Conservation (phyloP, 2,329 filamentous ascomycete species). For the Aspergillus quadrilineatus region DNA sequence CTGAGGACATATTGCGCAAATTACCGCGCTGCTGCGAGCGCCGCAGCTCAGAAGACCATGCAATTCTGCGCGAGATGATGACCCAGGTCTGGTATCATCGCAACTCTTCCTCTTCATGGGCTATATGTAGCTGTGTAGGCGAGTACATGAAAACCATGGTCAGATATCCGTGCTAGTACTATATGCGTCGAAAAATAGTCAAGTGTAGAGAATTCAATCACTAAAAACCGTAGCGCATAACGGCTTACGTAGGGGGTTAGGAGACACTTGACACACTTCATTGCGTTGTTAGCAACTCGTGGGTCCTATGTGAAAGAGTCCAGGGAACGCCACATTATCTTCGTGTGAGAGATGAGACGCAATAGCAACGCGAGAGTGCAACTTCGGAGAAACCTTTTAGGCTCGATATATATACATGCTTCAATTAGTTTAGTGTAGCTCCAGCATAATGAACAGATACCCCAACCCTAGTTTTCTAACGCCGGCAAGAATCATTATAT, state of each 20-base stretch:
- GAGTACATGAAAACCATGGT: no score
- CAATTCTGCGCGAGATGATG: background rate
- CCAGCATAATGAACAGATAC: background rate
- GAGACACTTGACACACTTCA: no score
- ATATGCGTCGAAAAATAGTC: no score
- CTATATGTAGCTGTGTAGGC: background rate
- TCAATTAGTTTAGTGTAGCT: background rate
- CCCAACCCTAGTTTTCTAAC: conserved; percentile 9
- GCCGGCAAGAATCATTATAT: conserved; percentile 11
- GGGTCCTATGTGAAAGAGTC: no score
- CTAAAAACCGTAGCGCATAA: no score
- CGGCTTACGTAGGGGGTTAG: no score
- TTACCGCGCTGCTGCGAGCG: conserved; percentile 17
- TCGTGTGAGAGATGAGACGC: background rate
- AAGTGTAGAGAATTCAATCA: no score
- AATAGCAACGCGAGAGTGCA: background rate
- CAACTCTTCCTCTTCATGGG: background rate
- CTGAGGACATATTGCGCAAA: conserved; percentile 17
- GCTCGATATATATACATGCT: conserved; percentile 5
- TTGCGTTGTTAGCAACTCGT: no score
- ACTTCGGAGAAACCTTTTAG: background rate
- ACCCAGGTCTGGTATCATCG: background rate
- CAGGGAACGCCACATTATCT: background rate
- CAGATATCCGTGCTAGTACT: no score
- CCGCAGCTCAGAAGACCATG: conserved; percentile 7